Evolutionary conservation across 345 rosid genomes (phyloP), one percentile per base, ranked within the genome.

Genomic region (Syzygium jambos): DNA sequence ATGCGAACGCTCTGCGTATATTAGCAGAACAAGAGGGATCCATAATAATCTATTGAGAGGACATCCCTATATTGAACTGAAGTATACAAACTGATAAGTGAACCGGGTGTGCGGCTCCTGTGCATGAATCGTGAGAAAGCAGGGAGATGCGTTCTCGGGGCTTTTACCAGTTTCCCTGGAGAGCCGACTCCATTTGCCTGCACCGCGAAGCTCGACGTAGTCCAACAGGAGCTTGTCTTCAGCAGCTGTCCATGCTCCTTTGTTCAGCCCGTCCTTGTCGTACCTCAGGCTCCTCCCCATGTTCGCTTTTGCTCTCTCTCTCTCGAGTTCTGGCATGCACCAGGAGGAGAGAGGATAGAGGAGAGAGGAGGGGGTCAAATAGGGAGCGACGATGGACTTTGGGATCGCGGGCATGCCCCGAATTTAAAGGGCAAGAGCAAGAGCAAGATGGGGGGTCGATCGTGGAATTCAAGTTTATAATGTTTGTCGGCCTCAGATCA

Each of bases 141-240:
- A 41, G 27, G 46, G 49, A 78, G 11, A 78, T 8, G 6, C 46
- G 46, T 43, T 43, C 46, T 22, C 11, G 46, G 46, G 7, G 46
- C 5, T 43, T 22, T 46, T 21, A 89, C 93, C 91, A 85, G 91
- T 85, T 52, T 43, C 51, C 78, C 65, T 88, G 63, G 88, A 61
- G 82, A 90, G 86, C 15, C 84, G 87, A 73, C 88, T 88, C 93
- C 92, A 89, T 59, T 89, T 91, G 9, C 91, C 91, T 89, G 88
- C 90, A 7, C 93, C 91, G n/a, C 82, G 88, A 21, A 29, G 11
- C 63, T 87, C 68, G 57, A 92, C 57, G 57, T 89, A 90, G 85
- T 89, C 92, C n/a, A 43, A 25, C 77, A 90, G 90, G 78, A 88
- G 54, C 61, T 90, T 77, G 85, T 92, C 89, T 61, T 91, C 93